phyloP scores from a whole-genome alignment of 169 alveolate genomes.

The Cyclospora cayetanensis region DNA sequence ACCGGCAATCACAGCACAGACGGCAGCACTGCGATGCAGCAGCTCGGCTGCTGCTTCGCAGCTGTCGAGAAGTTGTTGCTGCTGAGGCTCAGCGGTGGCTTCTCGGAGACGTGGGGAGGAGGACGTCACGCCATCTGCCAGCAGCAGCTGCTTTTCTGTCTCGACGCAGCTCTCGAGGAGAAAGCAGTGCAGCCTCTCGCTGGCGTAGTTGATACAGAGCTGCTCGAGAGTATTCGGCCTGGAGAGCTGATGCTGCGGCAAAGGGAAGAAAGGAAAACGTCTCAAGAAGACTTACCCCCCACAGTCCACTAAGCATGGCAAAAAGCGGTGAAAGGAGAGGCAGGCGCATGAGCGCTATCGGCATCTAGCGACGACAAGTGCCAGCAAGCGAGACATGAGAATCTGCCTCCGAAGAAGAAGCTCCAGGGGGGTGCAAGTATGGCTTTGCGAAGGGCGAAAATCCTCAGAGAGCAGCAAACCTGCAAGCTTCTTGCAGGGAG shows the following conservation, averaged over 20 bases:
- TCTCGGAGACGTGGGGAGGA: background rate
- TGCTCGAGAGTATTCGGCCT: constrained; percentile 28
- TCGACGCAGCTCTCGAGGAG: background rate
- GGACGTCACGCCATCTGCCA: background rate
- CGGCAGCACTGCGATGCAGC: constrained; percentile 26
- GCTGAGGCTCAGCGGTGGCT: background rate
- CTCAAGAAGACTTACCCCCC: background rate
- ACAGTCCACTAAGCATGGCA: background rate
- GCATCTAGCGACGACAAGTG: too few species aligned
- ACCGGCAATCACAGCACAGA: background rate
- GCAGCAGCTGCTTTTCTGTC: background rate
- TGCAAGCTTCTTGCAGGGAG: too few species aligned
- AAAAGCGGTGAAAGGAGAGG: background rate
- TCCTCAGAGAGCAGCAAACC: too few species aligned
- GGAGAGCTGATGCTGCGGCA: background rate
- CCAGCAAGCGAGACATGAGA: too few species aligned
- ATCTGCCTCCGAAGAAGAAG: too few species aligned
- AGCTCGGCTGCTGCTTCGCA: background rate
- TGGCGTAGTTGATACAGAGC: constrained; percentile 65
- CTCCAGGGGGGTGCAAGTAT: too few species aligned
- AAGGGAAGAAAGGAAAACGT: too few species aligned
- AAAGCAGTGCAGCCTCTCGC: constrained; percentile 33
- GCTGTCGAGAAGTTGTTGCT: background rate
- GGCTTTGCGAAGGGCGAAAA: too few species aligned
- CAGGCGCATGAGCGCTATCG: too few species aligned